A percentile compares a stretch with the other conserved stretches of the same genome.
These are phyloP conservation scores for Abelmoschus esculentus DNA, from an alignment of 345 rosid genomes.

Conservation along the genomic window DNA sequence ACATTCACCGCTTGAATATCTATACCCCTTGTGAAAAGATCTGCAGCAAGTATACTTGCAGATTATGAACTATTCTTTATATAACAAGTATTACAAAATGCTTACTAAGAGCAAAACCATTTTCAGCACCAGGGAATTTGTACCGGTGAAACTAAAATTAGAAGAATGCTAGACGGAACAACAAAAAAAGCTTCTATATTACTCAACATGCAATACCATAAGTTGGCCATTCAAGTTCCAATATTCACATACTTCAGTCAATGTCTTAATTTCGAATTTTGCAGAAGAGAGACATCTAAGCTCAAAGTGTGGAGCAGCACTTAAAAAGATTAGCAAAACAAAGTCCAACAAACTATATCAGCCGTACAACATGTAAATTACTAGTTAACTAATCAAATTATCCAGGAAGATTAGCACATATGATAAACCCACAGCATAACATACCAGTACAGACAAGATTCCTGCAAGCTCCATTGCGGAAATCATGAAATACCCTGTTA, in stretches of 20 bases:
- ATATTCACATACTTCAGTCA: not conserved
- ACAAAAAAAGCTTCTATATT: not conserved
- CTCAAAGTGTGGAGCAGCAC: not conserved
- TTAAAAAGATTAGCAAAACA: not conserved
- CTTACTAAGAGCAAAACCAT: not conserved
- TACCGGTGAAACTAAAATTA: not conserved
- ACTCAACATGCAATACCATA: not conserved
- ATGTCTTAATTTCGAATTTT: not conserved
- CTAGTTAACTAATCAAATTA: not conserved
- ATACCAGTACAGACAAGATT: conserved; percentile 99
- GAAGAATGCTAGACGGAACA: not conserved
- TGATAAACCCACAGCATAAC: conserved; percentile 1
- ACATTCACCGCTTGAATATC: conserved; percentile 99
- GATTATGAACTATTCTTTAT: conserved; percentile 9
- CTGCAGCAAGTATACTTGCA: conserved; percentile 36
- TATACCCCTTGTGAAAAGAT: conserved; percentile 95
- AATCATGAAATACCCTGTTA: conserved; percentile 96
- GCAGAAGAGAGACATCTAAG: not conserved
- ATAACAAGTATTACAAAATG: not conserved
- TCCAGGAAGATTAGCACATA: not conserved
- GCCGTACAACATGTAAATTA: not conserved
- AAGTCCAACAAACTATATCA: not conserved
- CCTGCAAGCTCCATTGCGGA: conserved; percentile 99
- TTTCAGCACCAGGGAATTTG: not conserved
- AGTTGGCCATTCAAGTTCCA: not conserved